A percentile compares a stretch with the other conserved stretches of the same genome.
Evolutionary conservation across 805 yeast species (phyloP).

Genomic region (Kodamaea hsintzibuensis): DNA sequence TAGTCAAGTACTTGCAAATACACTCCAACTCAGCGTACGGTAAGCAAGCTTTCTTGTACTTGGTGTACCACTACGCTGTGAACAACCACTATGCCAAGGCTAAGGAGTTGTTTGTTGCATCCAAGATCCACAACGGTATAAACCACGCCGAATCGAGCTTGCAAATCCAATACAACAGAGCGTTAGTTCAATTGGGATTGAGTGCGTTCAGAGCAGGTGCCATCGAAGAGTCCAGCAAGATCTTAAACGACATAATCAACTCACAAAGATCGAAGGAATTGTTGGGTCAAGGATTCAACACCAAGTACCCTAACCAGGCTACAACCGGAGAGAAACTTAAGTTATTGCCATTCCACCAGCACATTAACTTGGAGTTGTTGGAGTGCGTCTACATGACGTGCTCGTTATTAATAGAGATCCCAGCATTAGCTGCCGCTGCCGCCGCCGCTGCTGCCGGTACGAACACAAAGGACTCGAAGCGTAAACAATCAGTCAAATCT

Average conservation of each 20-base stretch:
- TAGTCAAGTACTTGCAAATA: slow-evolving; percentile 64
- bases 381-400: slow-evolving; percentile 93
- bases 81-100: slow-evolving; percentile 83
- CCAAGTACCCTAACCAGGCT: slow-evolving; percentile 62
- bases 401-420: slow-evolving; percentile 87
- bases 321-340: slow-evolving; percentile 70
- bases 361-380: slow-evolving; percentile 90
- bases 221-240: slow-evolving; percentile 82
- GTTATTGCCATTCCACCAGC: slow-evolving; percentile 96
- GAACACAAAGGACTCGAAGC: slow-evolving; percentile 57
- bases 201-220: slow-evolving; percentile 92
- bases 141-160: slow-evolving; percentile 81
- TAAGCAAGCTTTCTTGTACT: slow-evolving; percentile 80
- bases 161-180: slow-evolving; percentile 93
- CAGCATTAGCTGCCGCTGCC: slow-evolving; percentile 71
- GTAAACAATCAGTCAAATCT: slow-evolving; percentile 65
- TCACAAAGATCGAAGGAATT: slow-evolving; percentile 87
- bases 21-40: slow-evolving; percentile 70
- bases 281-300: slow-evolving; percentile 82
- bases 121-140: slow-evolving; percentile 81
- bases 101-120: slow-evolving; percentile 81
- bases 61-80: slow-evolving; percentile 88
- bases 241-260: slow-evolving; percentile 83
- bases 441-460: slow-evolving; percentile 49
- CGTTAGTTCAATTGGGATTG: slow-evolving; percentile 92